phyloP scores from a whole-genome alignment of 2,329 filamentous ascomycete species.

The Neofusicoccum cordaticola region DNA sequence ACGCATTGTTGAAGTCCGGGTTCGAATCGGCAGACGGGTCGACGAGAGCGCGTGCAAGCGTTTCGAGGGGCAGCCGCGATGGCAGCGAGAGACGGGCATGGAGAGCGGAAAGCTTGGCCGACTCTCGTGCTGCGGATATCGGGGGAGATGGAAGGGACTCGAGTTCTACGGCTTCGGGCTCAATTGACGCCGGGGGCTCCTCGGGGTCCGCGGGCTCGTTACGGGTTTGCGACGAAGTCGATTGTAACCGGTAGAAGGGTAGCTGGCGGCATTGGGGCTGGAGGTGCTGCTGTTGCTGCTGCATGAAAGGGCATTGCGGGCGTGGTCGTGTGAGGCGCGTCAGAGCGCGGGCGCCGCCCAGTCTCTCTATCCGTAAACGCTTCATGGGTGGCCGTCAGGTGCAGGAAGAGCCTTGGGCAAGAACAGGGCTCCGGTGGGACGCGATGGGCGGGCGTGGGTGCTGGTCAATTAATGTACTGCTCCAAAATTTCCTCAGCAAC shows the following conservation, averaged over 20 bases:
- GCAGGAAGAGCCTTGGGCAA: background rate
- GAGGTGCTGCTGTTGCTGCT: conserved; percentile 13
- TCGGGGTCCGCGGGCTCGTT: background rate
- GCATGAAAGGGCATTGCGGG: conserved; percentile 34
- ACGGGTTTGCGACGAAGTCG: conserved; percentile 11
- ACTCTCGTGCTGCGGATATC: conserved; percentile 63
- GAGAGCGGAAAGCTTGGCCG: conserved; percentile 87
- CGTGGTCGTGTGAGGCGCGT: conserved; percentile 43
- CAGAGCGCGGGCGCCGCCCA: conserved; percentile 59
- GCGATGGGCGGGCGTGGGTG: conserved; percentile 10
- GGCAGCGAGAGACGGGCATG: conserved; percentile 85
- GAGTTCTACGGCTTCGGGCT: conserved; percentile 5
- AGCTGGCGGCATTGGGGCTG: conserved; percentile 14
- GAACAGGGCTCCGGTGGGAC: conserved; percentile 9
- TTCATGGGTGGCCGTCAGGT: conserved; percentile 47
- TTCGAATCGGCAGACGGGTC: conserved; percentile 80
- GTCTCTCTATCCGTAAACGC: conserved; percentile 60
- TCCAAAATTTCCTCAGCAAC: conserved; percentile 18
- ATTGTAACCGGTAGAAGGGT: conserved; percentile 27
- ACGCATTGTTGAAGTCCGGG: conserved; percentile 81
- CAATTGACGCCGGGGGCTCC: background rate
- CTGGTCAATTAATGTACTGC: conserved; percentile 14
- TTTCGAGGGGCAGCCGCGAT: conserved; percentile 76
- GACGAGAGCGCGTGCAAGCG: conserved; percentile 80
- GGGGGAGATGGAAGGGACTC: conserved; percentile 67